Base-by-base conservation (phyloP, 371 early-diverging fungal genomes). In the Syncephalastrum contaminatum region DNA sequence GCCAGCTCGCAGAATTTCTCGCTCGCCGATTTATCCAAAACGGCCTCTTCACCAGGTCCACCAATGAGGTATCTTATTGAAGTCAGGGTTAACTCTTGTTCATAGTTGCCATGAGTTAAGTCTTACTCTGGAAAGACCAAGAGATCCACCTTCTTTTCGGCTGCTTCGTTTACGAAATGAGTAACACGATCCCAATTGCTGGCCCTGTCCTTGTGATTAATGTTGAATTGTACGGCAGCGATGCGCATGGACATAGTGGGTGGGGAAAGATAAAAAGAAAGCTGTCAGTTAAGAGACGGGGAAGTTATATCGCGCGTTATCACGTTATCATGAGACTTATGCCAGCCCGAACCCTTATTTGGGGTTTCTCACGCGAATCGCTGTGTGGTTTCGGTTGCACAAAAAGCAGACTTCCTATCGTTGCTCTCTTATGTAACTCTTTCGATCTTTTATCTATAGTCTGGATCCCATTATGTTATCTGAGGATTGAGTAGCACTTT, bases 1-100 rank as follows among this genome's bases (percentile, higher is more conserved):
- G 75, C 75, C 16, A 72, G 48, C 15, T 52, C 40, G 18, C 40
- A 60, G 49, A 43, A 56, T 6, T 43, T 39, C 24, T 59, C 41
- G 22, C 55, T 27, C 6, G 47, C 55, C 7, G 45, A 30, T 13
- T 53, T 59, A 12, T 46, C 59, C n/a, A 53, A 18, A 15, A 42
- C 59, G 7, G 36, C 30, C n/a, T 53, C 53, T 22, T 25, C 48
- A 46, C 45, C 52, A 18, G 59, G 59, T n/a, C 59, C 59, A 15
- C 59, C 59, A 43, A 59, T 53, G n/a, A 53, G n/a, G 24, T 59
- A 59, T 48, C 59, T 59, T 18, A 12, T 30, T 0, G 2, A 43
- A 39, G 41, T 39, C 6, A 19, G 25, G 8, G 51, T 51, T 39
- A 30, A n/a, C n/a, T n/a, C n/a, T n/a, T n/a, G n/a, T n/a, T n/a